phyloP scores from a whole-genome alignment of 495 filamentous ascomycete genomes.

The Glarea lozoyensis region DNA sequence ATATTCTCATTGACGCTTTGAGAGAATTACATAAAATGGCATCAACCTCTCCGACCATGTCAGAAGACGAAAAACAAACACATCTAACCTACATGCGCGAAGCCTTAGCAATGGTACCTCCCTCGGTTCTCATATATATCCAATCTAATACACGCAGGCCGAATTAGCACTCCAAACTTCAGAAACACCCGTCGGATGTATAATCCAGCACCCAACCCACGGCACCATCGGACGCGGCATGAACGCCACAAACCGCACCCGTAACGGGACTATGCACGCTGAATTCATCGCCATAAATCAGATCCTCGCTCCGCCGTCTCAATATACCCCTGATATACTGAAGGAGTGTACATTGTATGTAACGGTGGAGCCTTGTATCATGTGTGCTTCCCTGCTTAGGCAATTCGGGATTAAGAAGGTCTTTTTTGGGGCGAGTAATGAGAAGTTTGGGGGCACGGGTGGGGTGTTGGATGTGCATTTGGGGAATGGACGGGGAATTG shows the following conservation, averaged over 20 bases:
- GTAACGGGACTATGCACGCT: conserved; percentile 84
- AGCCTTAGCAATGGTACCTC: conserved; percentile 55
- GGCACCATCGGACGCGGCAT: conserved; percentile 73
- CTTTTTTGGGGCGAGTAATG: conserved; percentile 91
- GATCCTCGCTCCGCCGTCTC: conserved; percentile 25
- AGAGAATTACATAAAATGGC: no score
- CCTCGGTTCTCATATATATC: no score
- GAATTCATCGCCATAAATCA: conserved; percentile 81
- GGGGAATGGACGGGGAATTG: conserved; percentile 23
- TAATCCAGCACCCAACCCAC: conserved; percentile 61
- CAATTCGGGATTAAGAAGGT: conserved; percentile 76
- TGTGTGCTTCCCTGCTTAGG: conserved; percentile 89
- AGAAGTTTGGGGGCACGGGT: conserved; percentile 91
- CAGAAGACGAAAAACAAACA: conserved; percentile 9
- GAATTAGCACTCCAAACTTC: conserved; percentile 68
- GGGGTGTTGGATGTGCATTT: conserved; percentile 82
- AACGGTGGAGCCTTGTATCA: conserved; percentile 94
- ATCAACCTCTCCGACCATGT: neutral
- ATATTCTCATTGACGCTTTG: no score
- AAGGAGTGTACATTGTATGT: conserved; percentile 77
- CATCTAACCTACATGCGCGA: conserved; percentile 62
- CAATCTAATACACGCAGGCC: conserved; percentile 39
- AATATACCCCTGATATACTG: conserved; percentile 42
- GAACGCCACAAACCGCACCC: conserved; percentile 90
- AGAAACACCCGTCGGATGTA: conserved; percentile 95